Percentiles rank a stretch among this genome's conserved stretches.
Evolutionary conservation across 139 green algal species (phyloP).

Genomic region (Nannochloris sp.): DNA sequence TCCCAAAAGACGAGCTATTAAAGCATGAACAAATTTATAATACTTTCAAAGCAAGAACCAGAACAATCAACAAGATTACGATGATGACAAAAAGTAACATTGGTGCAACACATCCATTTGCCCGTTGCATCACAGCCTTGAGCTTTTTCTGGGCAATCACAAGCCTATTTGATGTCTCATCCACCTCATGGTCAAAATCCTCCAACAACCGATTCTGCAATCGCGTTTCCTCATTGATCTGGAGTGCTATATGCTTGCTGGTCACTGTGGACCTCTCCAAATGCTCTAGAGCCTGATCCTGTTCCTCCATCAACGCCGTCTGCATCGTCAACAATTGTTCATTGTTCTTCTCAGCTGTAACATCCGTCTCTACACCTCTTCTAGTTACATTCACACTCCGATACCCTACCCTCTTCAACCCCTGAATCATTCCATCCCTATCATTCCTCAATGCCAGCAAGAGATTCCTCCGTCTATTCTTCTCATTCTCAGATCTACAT

Average conservation of each 20-base stretch:
- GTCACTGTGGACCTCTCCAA: slow-evolving; percentile 62
- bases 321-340: slow-evolving; percentile 58
- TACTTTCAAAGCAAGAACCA: slow-evolving; percentile 30
- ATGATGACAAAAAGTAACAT: slow-evolving; percentile 53
- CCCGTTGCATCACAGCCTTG: slow-evolving; percentile 34
- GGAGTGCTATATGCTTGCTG: slow-evolving; percentile 77
- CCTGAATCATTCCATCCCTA: slow-evolving; percentile 66
- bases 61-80: slow-evolving; percentile 48
- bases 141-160: slow-evolving; percentile 45
- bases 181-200: slow-evolving; percentile 73
- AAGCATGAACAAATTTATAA: slow-evolving; percentile 17
- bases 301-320: slow-evolving; percentile 56
- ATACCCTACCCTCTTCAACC: slow-evolving; percentile 43
- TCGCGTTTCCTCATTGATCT: slow-evolving; percentile 81
- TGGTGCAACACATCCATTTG: slow-evolving; percentile 40
- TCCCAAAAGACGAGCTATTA: background rate
- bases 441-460: slow-evolving; percentile 48
- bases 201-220: slow-evolving; percentile 78
- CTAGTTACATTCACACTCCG: background rate
- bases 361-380: slow-evolving; percentile 41
- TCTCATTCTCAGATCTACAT: slow-evolving; percentile 69
- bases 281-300: slow-evolving; percentile 62
- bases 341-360: slow-evolving; percentile 55
- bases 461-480: slow-evolving; percentile 66
- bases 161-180: slow-evolving; percentile 55